Evolutionary conservation across 2,329 filamentous ascomycete genomes (phyloP).

Genomic region (Xylariaceae sp.): DNA sequence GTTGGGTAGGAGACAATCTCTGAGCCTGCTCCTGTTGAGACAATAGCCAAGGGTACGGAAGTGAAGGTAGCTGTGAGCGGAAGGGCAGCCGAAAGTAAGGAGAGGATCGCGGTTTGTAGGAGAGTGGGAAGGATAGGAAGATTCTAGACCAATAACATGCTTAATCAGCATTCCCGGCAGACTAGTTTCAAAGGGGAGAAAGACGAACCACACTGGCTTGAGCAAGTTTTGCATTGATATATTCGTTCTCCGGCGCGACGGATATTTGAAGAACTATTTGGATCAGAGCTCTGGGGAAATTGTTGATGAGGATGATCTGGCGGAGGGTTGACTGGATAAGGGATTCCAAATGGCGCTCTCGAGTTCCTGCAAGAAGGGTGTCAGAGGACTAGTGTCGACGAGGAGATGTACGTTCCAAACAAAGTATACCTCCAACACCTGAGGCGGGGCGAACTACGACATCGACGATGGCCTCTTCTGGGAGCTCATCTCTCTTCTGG

Average conservation of each 20-base stretch:
- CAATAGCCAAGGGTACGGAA: conserved; percentile 60
- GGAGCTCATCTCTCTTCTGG: conserved; percentile 79
- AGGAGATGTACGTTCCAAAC: conserved; percentile 22
- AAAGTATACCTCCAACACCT: conserved; percentile 68
- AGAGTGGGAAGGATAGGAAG: conserved; percentile 76
- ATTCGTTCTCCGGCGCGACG: conserved; percentile 64
- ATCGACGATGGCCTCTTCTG: conserved; percentile 86
- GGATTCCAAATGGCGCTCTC: conserved; percentile 78
- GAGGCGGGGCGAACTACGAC: conserved; percentile 83
- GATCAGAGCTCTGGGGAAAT: conserved; percentile 72
- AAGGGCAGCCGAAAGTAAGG: conserved; percentile 76
- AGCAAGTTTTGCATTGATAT: conserved; percentile 55
- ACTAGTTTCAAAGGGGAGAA: conserved; percentile 3
- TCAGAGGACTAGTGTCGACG: conserved; percentile 11
- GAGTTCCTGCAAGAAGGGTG: conserved; percentile 47
- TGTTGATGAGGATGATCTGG: conserved; percentile 69
- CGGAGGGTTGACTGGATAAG: conserved; percentile 68
- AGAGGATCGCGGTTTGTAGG: conserved; percentile 72
- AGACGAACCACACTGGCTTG: conserved; percentile 57
- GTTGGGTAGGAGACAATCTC: conserved; percentile 58
- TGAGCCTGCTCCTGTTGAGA: conserved; percentile 36
- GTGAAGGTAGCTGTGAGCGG: conserved; percentile 72
- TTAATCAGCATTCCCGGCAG: conserved; percentile 19
- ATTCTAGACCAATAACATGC: conserved; percentile 49
- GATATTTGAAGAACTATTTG: conserved; percentile 79